Evolutionary conservation across 148 eudicot genomes (phyloP), one percentile per base, ranked within the genome.

Genomic region (Nyssa sinensis): DNA sequence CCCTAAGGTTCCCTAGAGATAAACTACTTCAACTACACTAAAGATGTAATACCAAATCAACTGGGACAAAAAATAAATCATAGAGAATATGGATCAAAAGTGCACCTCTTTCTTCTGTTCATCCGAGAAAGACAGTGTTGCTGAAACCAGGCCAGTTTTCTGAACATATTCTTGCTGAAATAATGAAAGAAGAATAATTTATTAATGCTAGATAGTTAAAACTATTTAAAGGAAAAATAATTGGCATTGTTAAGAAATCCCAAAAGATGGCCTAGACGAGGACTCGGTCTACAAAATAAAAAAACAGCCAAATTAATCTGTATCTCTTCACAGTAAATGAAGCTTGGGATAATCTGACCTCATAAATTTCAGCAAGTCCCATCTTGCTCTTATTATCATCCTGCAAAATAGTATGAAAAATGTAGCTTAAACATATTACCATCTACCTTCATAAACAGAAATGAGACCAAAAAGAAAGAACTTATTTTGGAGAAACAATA

Each of bases 311-410:
- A 71, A 37, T 41, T 10, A 27, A 72, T 17, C 7, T 27, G 58
- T 8, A 62, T 17, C 28, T 11, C 37, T 29, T 34, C 9, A 27
- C 55, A 4, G 28, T 3, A 7, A 47, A 58, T 34, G 14, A 49
- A 62, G 9, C 66, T 35, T 13, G 44, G 62, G 28, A 62, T 39
- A 75, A 64, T 37, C 86, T 66, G 32, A 92, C 99, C 94, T 91
- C 99, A 51, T 95, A 95, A 74, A 90, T 60, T 85, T 92, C 94
- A 75, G 91, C 97, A 79, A 95, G 96, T 23, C 98, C 98, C 82
- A 85, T 92, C 81, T 92, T 89, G 88, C 96, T 92, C 86, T 95
- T 90, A 67, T 85, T 89, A 44, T 95, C 98, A 82, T 95, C 98
- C 98, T 92, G 97, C 65, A 81, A 57, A 76, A 39, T 71, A 63